Base-by-base conservation (phyloP, 805 yeast genomes). In the Myxozyma kluyveri region DNA sequence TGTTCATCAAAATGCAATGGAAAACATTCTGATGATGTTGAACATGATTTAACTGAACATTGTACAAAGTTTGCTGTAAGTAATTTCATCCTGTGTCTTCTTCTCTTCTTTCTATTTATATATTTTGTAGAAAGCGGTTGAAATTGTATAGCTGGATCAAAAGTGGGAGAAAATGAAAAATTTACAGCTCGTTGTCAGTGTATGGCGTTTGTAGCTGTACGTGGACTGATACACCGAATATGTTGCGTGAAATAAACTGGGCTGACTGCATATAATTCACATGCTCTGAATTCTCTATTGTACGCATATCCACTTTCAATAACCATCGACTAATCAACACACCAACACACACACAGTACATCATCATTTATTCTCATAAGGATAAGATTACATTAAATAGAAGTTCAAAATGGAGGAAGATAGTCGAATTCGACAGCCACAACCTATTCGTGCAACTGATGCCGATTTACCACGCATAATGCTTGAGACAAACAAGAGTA, bases 61-160 rank as follows among this genome's bases (percentile, higher is more conserved):
- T 85, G 88, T 57, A 93, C 95, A 70, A 93, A 93, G 70, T 93
- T 93, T 10, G 97, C 87, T n/a, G 99, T 91, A 24, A 93, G 73
- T 64, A 91, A 82, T 72, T 93, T 91, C 99, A 91, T 91, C n/a
- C n/a, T n/a, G n/a, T n/a, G n/a, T n/a, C n/a, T n/a, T n/a, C n/a
- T 27, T 17, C 49, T 41, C 42, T 10, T 14, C 35, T 12, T 5
- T 5, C 12, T 7, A 10, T 7, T 5, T 12, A 23, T 7, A 18
- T 14, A 22, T 4, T n/a, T n/a, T n/a, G n/a, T n/a, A n/a, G 45
- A 21, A 4, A 17, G 5, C 17, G 31, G 41, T 9, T n/a, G 41
- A n/a, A 14, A 14, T 9, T 9, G 4, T 12, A 4, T 14, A 4
- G 41, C 5, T 4, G 19, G 12, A 10, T 7, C 5, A 35, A 35